Evolutionary conservation across 2,329 filamentous ascomycete genomes (phyloP), one percentile per base, ranked within the genome.

Genomic region (Talaromyces sp.): DNA sequence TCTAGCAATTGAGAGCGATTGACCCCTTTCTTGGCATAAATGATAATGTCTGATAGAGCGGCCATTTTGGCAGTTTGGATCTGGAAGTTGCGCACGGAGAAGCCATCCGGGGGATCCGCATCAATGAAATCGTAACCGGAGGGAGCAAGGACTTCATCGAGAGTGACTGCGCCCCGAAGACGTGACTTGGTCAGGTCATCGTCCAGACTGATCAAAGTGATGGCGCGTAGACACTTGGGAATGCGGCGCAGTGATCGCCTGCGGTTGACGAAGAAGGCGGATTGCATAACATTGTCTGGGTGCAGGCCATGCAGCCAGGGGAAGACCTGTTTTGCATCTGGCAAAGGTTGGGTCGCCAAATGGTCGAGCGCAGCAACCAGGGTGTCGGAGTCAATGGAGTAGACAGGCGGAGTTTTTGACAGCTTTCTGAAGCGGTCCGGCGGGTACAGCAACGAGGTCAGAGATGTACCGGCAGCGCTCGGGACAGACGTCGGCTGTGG

Each of bases 231-330:
- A 71, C 91, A 96, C 67, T 82, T 84, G 0, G 92, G 91, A 2
- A 87, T 86, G 66, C 84, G 87, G 53, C 89, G 83, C 56, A 89
- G 76, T n/a, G 84, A 81, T 63, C 87, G 89, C 69, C 88, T 88
- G 63, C 91, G 85, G 27, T 89, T 87, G 56, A 88, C 86, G 73
- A 99, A 98, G 79, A 97, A 98, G 7, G 89, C 85, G 63, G 95
- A 84, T 70, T 99, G 95, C 58, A 96, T 84, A 63, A 91, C 87
- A 70, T 99, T 99, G 63, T 89, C 86, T 0, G 90, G 88, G 70
- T 98, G 93, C 46, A 98, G 79, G 26, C 95, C 95, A 77, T 99
- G 95, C 26, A 97, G 81, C 95, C 95, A 99, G 2, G 95, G 95
- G 70, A 98, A 99, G 63, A 98, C 90, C 63, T 87, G 82, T n/a